Conservation (phyloP, 768 basidiomycete species). For the Coprinopsis strossmayeri region DNA sequence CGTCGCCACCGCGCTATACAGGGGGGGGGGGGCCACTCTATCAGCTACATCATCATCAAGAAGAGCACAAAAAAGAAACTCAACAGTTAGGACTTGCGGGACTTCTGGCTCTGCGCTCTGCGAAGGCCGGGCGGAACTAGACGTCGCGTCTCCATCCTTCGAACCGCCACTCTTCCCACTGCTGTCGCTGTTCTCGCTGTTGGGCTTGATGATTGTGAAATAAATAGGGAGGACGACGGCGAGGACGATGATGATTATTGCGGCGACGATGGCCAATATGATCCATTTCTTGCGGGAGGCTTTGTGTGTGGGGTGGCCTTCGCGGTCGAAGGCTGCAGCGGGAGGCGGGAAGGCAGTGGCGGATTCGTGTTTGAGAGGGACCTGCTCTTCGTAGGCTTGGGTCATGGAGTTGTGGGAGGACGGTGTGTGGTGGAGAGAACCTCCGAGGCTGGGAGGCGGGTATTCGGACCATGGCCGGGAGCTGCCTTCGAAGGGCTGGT, state of each 20-base stretch:
- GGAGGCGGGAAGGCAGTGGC: too few relatives aligned
- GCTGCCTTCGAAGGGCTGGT: too few relatives aligned
- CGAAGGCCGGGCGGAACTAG: constrained; percentile 6
- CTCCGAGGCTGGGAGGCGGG: too few relatives aligned
- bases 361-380: too few relatives aligned
- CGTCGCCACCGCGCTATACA: constrained; percentile 47
- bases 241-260: constrained; percentile 18
- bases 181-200: not conserved
- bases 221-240: constrained; percentile 28
- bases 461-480: too few relatives aligned
- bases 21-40: not conserved
- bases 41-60: not conserved
- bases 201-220: constrained; percentile 24
- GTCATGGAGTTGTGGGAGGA: too few relatives aligned
- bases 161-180: constrained; percentile 7
- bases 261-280: too few relatives aligned
- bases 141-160: constrained; percentile 5
- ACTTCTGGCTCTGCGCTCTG: constrained; percentile 16
- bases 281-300: too few relatives aligned
- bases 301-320: too few relatives aligned
- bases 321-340: too few relatives aligned
- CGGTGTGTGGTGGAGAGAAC: too few relatives aligned
- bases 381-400: too few relatives aligned
- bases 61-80: not conserved
- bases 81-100: not conserved